Conservation (phyloP, 108 stramenopile species). For the Cyclotella baltica region DNA sequence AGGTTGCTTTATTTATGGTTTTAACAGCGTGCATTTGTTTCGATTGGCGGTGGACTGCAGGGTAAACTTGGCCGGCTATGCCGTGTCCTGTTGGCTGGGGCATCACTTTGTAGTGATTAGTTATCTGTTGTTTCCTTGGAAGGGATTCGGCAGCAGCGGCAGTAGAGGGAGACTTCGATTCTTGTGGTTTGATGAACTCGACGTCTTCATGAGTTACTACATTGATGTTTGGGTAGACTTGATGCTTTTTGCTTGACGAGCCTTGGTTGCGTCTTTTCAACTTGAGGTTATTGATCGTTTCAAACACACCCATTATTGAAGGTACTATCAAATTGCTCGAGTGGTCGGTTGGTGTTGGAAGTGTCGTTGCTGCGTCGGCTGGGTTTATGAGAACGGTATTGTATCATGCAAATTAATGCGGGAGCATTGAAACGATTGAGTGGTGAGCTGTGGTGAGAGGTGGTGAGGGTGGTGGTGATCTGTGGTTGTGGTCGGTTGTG, state of each 20-base stretch:
- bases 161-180: not conserved
- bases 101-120: not conserved
- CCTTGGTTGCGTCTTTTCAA: not conserved
- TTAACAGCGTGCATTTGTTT: slow-evolving; percentile 12
- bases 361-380: no score
- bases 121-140: not conserved
- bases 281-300: slow-evolving; percentile 2
- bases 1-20: slow-evolving; percentile 5
- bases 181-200: not conserved
- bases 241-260: not conserved
- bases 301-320: not conserved
- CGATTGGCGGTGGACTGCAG: not conserved
- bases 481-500: no score
- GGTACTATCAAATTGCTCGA: no score
- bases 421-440: no score
- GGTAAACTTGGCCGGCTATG: not conserved
- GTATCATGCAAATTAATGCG: no score
- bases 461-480: no score
- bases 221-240: not conserved
- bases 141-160: not conserved
- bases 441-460: no score
- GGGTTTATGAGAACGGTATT: no score
- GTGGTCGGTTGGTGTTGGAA: no score
- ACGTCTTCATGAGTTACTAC: not conserved
- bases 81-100: not conserved